A percentile compares a stretch with the other conserved stretches of the same genome.
Conservation (phyloP, 305 asterid genomes). For the Fraxinus sp. region DNA sequence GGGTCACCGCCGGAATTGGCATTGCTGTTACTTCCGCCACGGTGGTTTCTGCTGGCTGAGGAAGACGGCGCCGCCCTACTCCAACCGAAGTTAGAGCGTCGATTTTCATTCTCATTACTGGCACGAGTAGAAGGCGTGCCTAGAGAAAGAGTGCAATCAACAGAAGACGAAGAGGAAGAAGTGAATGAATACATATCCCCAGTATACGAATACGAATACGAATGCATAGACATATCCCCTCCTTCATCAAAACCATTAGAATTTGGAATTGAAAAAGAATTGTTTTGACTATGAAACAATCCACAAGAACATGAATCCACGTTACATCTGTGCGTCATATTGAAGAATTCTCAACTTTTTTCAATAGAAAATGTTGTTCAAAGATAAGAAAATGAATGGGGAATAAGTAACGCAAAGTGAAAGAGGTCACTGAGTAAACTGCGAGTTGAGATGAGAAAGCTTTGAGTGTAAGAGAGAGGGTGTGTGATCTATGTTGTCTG, state of each 20-base stretch:
- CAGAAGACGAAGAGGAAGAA: conserved; percentile 43
- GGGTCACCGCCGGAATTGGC: conserved; percentile 49
- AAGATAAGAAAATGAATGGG: not conserved
- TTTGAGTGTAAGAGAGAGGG: conserved; percentile 19
- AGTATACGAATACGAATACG: not conserved
- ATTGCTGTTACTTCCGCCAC: conserved; percentile 29
- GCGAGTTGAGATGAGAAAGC: conserved; percentile 39
- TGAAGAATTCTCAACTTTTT: not conserved
- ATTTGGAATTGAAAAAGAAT: conserved; percentile 41
- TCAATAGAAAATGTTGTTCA: not conserved
- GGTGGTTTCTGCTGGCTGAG: conserved; percentile 44
- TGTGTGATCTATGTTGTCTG: conserved; percentile 20
- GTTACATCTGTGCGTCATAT: conserved; percentile 19
- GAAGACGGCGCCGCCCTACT: conserved; percentile 60
- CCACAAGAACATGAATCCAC: conserved; percentile 20
- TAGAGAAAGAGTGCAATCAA: conserved; percentile 71
- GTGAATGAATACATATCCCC: conserved; percentile 27
- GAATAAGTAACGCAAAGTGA: not conserved
- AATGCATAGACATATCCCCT: not conserved
- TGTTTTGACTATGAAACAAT: conserved; percentile 43
- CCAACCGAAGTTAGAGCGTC: conserved; percentile 76
- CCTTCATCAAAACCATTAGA: conserved; percentile 25
- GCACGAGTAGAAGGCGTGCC: conserved; percentile 78
- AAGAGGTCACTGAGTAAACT: conserved; percentile 19
- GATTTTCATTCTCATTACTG: conserved; percentile 32